phyloP scores from a whole-genome alignment of 352 stramenopile genomes.

The Blastocystis sp. region DNA sequence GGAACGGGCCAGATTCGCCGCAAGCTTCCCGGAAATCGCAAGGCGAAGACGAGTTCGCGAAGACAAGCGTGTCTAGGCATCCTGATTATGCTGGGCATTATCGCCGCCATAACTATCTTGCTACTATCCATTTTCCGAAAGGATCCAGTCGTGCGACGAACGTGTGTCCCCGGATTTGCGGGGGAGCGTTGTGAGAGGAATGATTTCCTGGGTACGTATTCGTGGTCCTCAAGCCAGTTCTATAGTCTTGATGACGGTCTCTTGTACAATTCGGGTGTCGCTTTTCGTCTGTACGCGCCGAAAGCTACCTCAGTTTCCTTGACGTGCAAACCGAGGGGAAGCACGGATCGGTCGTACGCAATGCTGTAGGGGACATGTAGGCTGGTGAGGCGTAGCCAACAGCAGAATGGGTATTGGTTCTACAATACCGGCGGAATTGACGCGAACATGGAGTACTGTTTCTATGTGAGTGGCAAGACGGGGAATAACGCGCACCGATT shows the following conservation, averaged over 20 bases:
- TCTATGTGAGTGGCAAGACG: neutral
- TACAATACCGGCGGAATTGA: conserved; percentile 10
- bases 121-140: neutral
- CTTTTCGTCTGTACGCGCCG: conserved; percentile 42
- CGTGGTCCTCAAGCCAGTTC: conserved; percentile 8
- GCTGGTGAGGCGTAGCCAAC: neutral
- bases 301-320: neutral
- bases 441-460: conserved; percentile 1
- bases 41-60: neutral
- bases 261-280: conserved; percentile 1
- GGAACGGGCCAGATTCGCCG: neutral
- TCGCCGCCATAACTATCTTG: neutral
- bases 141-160: neutral
- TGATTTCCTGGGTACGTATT: conserved; percentile 44
- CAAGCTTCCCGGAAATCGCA: neutral
- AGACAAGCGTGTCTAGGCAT: neutral
- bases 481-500: neutral
- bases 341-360: neutral
- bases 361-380: neutral
- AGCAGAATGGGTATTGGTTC: conserved; percentile 46
- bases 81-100: neutral
- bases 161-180: conserved; percentile 34
- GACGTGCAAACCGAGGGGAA: neutral
- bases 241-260: conserved; percentile 31
- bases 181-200: conserved; percentile 23